Evolutionary conservation across 2,329 filamentous ascomycete species (phyloP).

Genomic region (Plenodomus lindquistii): DNA sequence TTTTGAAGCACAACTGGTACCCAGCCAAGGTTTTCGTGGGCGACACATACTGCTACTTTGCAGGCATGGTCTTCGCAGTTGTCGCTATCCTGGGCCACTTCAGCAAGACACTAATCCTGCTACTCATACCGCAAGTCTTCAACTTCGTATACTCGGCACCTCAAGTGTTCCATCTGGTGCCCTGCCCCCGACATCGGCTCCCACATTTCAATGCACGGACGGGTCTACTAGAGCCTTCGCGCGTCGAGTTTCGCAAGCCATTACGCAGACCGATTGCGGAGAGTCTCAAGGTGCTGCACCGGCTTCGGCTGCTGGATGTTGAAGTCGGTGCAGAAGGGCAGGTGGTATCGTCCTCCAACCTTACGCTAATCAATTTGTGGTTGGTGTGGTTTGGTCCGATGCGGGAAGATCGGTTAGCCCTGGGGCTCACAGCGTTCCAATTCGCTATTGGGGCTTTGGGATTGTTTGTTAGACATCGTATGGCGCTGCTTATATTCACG

Average conservation of each 20-base stretch:
- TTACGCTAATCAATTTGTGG: slow-evolving; percentile 95
- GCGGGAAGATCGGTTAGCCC: slow-evolving; percentile 80
- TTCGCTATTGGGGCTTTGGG: slow-evolving; percentile 75
- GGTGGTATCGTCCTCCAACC: slow-evolving; percentile 81
- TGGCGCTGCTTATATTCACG: slow-evolving; percentile 87
- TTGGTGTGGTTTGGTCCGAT: slow-evolving; percentile 92
- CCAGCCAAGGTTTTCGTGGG: slow-evolving; percentile 94
- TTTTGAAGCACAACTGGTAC: slow-evolving; percentile 93
- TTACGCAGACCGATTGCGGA: slow-evolving; percentile 66
- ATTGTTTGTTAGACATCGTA: slow-evolving; percentile 80
- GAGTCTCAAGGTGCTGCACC: slow-evolving; percentile 69
- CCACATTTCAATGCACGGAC: slow-evolving; percentile 85
- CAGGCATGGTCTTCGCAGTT: slow-evolving; percentile 97
- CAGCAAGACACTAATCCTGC: slow-evolving; percentile 89
- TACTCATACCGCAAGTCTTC: slow-evolving; percentile 92
- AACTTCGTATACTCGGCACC: slow-evolving; percentile 95
- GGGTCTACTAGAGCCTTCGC: slow-evolving; percentile 82
- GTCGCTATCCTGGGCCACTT: slow-evolving; percentile 97
- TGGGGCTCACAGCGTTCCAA: slow-evolving; percentile 82
- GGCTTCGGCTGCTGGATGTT: slow-evolving; percentile 69
- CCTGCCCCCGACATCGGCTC: slow-evolving; percentile 89
- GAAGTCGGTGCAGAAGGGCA: slow-evolving; percentile 68
- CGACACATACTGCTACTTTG: slow-evolving; percentile 99
- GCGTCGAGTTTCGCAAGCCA: slow-evolving; percentile 74
- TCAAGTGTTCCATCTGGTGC: slow-evolving; percentile 86